phyloP scores from a whole-genome alignment of 2,329 filamentous ascomycete species.

The Bipolaris gigantea region DNA sequence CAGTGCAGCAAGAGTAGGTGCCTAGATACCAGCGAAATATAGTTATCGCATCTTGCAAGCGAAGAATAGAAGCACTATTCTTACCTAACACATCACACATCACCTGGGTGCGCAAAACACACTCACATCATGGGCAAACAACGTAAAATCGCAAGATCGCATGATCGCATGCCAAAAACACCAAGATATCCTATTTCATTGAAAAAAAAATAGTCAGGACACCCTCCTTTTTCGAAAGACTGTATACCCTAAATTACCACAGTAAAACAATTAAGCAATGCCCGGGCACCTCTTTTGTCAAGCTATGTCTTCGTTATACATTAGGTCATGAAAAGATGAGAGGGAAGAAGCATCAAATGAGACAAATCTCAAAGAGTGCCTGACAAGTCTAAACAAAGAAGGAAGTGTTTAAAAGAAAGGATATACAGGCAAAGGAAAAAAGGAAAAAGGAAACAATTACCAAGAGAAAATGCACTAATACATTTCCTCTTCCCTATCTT shows the following conservation, averaged over 20 bases:
- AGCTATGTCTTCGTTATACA: conserved; percentile 11
- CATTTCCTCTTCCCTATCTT: conserved; percentile 21
- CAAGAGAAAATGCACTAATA: conserved; percentile 24
- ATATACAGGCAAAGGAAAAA: neutral
- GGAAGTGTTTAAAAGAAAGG: neutral
- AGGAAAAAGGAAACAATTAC: neutral
- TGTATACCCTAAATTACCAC: neutral
- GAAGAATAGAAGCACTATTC: neutral
- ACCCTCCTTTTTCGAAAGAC: neutral
- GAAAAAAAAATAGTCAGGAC: neutral
- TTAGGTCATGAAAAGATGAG: conserved; percentile 9
- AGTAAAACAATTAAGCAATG: neutral
- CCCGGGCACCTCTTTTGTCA: neutral
- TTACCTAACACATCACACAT: neutral
- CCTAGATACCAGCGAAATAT: neutral
- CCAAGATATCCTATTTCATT: neutral
- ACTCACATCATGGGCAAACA: neutral
- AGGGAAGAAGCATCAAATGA: conserved; percentile 1
- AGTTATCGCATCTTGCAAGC: neutral
- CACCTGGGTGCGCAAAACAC: neutral
- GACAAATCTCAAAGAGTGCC: neutral
- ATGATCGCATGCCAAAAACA: neutral
- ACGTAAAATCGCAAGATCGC: too few species aligned
- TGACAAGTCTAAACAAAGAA: conserved; percentile 5
- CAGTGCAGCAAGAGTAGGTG: neutral